phyloP scores from a whole-genome alignment of 148 eudicot genomes.

The Spergularia bocconei region DNA sequence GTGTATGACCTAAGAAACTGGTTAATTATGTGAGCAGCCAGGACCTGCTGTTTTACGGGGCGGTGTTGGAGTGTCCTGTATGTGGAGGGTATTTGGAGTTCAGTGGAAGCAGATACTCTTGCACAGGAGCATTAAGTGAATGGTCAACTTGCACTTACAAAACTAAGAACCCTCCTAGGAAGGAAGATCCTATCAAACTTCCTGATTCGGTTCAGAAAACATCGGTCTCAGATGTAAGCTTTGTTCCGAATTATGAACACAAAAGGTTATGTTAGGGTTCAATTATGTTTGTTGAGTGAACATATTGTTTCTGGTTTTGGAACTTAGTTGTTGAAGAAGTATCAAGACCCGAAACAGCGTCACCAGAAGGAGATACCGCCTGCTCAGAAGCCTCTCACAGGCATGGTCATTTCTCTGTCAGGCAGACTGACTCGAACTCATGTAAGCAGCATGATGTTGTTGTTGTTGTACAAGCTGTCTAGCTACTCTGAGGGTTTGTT shows the following conservation, averaged over 20 bases:
- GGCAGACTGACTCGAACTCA: conserved; percentile 75
- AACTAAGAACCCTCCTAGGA: conserved; percentile 59
- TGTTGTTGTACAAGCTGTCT: not conserved
- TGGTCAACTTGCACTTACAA: conserved; percentile 73
- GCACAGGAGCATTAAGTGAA: conserved; percentile 64
- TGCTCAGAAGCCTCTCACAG: conserved; percentile 55
- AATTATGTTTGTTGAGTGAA: no score
- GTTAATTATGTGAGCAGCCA: conserved; percentile 36
- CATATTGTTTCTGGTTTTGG: not conserved
- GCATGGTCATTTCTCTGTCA: conserved; percentile 62
- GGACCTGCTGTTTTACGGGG: conserved; percentile 71
- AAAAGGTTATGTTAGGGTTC: not conserved
- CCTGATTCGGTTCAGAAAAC: conserved; percentile 57
- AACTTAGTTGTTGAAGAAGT: conserved; percentile 51
- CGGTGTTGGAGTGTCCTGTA: conserved; percentile 52
- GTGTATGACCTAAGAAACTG: not conserved
- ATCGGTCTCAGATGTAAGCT: conserved; percentile 54
- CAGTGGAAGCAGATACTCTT: conserved; percentile 39
- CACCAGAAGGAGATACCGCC: conserved; percentile 39
- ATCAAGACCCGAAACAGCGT: conserved; percentile 44
- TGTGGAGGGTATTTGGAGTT: conserved; percentile 58
- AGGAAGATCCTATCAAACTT: conserved; percentile 39
- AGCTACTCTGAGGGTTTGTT: not conserved
- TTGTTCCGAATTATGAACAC: not conserved
- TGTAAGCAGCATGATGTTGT: conserved; percentile 30